Percentiles rank a stretch among this genome's conserved stretches.
phyloP scores from a whole-genome alignment of 345 rosid species.

The Eucalyptus leucophloia region DNA sequence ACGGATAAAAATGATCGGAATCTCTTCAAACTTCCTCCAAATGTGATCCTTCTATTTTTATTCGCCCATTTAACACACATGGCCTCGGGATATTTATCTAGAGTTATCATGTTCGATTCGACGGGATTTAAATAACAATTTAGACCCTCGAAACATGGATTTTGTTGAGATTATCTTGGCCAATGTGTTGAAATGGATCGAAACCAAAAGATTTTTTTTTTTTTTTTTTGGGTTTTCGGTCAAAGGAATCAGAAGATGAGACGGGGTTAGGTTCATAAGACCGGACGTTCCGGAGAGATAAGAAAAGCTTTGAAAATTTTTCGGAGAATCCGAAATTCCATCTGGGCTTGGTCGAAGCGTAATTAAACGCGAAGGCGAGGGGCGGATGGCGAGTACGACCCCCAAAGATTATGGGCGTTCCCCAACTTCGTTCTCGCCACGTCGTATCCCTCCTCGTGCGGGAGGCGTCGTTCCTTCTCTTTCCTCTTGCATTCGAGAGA shows the following conservation, averaged over 20 bases:
- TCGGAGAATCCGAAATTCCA: background rate
- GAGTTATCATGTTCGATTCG: background rate
- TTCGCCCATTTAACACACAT: background rate
- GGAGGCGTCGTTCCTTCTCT: background rate
- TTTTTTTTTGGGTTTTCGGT: too few relatives aligned
- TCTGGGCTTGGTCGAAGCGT: background rate
- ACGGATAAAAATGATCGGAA: background rate
- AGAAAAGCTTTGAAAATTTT: background rate
- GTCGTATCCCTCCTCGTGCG: background rate
- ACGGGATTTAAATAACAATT: background rate
- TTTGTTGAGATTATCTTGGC: background rate
- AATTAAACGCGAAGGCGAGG: background rate
- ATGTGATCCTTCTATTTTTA: background rate
- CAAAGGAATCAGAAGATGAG: background rate
- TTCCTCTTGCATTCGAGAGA: background rate
- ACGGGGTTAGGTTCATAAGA: background rate
- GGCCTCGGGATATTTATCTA: rapidly evolving
- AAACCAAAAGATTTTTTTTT: background rate
- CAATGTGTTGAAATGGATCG: background rate
- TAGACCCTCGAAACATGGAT: background rate
- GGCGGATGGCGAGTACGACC: background rate
- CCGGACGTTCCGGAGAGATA: background rate
- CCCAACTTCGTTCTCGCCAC: slow-evolving; percentile 13
- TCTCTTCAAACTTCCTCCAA: background rate
- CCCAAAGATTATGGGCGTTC: background rate